These are phyloP conservation scores for Avena insularis DNA, from an alignment of 176 grass and related monocot species.

Conservation along the genomic window DNA sequence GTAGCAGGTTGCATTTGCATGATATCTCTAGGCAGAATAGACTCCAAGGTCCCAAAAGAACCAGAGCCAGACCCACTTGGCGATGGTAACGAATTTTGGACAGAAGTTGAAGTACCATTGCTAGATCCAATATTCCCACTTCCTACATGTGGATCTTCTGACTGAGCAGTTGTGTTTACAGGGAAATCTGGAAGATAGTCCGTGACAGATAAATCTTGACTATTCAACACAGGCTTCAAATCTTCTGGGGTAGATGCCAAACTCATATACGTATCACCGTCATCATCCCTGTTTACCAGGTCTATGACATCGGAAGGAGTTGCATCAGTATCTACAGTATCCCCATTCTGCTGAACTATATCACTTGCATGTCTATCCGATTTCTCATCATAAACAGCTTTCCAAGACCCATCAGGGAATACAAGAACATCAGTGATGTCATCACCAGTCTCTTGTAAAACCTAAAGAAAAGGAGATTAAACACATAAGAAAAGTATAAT, in stretches of 20 bases:
- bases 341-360: constrained; percentile 31
- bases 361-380: constrained; percentile 48
- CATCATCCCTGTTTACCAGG: constrained; percentile 65
- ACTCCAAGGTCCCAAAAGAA: constrained; percentile 76
- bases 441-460: constrained; percentile 70
- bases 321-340: constrained; percentile 42
- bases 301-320: constrained; percentile 58
- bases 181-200: constrained; percentile 45
- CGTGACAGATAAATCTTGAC: constrained; percentile 47
- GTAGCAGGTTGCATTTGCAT: constrained; percentile 52
- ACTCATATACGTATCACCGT: constrained; percentile 49
- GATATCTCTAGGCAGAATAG: constrained; percentile 62
- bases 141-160: constrained; percentile 6
- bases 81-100: constrained; percentile 43
- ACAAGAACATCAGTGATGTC: constrained; percentile 63
- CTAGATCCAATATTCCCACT: constrained; percentile 43
- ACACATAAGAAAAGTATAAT: constrained; percentile 37
- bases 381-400: constrained; percentile 61
- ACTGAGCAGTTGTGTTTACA: constrained; percentile 23
- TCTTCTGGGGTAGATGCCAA: constrained; percentile 55
- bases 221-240: constrained; percentile 70
- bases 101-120: constrained; percentile 38
- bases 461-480: constrained; percentile 50
- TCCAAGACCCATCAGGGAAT: constrained; percentile 85
- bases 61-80: constrained; percentile 27